Percentiles rank a stretch among this genome's conserved stretches.
These are phyloP conservation scores for Phallus indusiatus DNA, from an alignment of 768 basidiomycete species.

Conservation along the genomic window DNA sequence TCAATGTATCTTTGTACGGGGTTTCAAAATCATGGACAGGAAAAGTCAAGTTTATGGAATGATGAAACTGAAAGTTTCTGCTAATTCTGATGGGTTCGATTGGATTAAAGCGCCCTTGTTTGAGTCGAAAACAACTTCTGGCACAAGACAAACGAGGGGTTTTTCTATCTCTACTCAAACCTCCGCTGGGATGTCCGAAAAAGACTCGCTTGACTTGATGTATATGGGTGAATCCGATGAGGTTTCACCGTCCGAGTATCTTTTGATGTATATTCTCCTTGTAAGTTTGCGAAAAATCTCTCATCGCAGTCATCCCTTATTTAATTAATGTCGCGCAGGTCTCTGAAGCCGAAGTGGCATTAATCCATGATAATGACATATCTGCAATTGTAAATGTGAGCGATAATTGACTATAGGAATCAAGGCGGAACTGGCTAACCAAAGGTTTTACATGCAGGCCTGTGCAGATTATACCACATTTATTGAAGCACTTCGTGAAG, in stretches of 20 bases:
- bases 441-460: neutral
- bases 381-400: neutral
- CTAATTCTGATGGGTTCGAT: neutral
- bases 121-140: neutral
- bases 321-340: neutral
- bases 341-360: neutral
- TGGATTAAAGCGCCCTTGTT: neutral
- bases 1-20: conserved; percentile 6
- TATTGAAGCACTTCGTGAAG: neutral
- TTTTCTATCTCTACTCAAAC: neutral
- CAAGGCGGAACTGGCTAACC: neutral
- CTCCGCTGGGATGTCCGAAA: neutral
- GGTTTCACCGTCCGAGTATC: neutral
- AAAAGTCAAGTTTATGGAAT: neutral
- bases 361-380: conserved; percentile 6
- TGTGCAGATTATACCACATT: neutral
- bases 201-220: neutral
- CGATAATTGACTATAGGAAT: neutral
- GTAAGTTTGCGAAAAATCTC: neutral
- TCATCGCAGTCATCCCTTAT: neutral
- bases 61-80: neutral
- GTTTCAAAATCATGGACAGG: conserved; percentile 1
- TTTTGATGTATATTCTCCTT: conserved; percentile 3
- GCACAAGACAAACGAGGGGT: neutral
- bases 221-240: neutral